Evolutionary conservation across 345 rosid species (phyloP).

Genomic region (Kernera saxatilis): DNA sequence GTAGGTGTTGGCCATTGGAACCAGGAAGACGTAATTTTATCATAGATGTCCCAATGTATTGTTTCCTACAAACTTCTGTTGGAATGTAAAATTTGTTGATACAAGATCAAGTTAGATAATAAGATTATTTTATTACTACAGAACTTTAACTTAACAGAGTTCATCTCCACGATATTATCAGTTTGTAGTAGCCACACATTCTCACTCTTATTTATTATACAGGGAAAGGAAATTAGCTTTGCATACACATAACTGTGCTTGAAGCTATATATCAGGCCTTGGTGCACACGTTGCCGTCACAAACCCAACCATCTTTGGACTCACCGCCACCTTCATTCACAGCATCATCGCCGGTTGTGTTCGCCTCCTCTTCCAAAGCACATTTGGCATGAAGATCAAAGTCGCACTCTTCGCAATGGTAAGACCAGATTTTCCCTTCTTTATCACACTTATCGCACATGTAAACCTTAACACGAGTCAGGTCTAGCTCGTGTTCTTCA

Average conservation of each 20-base stretch:
- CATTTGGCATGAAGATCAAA: constrained; percentile 68
- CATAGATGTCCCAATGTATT: not conserved
- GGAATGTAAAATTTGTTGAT: not conserved
- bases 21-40: not conserved
- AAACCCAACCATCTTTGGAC: constrained; percentile 47
- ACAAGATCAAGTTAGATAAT: not conserved
- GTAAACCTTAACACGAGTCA: constrained; percentile 28
- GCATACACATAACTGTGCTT: constrained; percentile 9
- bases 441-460: constrained; percentile 40
- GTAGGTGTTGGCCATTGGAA: not conserved
- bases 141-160: not conserved
- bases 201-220: not conserved
- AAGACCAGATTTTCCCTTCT: constrained; percentile 49
- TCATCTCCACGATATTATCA: constrained; percentile 1
- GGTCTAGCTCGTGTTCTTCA: constrained; percentile 58
- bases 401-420: constrained; percentile 50
- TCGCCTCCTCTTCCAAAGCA: constrained; percentile 28
- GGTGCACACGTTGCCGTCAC: constrained; percentile 55
- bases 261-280: constrained; percentile 18
- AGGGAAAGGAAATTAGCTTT: not conserved
- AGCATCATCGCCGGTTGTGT: not conserved
- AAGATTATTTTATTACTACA: not conserved
- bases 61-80: constrained; percentile 3
- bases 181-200: constrained; percentile 1
- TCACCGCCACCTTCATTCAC: constrained; percentile 16